These are phyloP conservation scores for Royoungia palumana DNA, from an alignment of 768 basidiomycete genomes.

Conservation along the genomic window DNA sequence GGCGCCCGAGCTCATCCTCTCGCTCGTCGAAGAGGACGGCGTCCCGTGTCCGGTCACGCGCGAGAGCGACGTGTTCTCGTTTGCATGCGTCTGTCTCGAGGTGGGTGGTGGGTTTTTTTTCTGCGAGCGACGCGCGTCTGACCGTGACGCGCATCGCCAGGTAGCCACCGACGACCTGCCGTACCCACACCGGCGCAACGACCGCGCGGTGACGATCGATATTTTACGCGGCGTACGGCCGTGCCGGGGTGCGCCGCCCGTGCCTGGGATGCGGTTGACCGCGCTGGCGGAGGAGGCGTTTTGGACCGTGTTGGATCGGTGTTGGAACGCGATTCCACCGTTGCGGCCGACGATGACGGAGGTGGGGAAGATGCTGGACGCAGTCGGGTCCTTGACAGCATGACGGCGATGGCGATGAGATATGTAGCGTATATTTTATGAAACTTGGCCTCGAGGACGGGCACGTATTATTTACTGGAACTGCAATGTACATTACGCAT, in stretches of 20 bases:
- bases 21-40: conserved; percentile 47
- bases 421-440: no score
- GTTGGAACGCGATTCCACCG: conserved; percentile 40
- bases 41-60: conserved; percentile 44
- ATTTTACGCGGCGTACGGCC: conserved; percentile 52
- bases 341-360: conserved; percentile 45
- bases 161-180: conserved; percentile 51
- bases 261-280: conserved; percentile 15
- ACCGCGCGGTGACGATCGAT: conserved; percentile 54
- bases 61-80: conserved; percentile 58
- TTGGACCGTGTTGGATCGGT: conserved; percentile 43
- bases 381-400: background rate
- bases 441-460: no score
- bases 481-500: no score
- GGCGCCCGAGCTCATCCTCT: conserved; percentile 55
- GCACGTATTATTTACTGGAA: no score
- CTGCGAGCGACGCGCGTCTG: no score
- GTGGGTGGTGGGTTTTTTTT: conserved; percentile 27
- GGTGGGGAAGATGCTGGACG: conserved; percentile 20
- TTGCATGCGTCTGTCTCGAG: conserved; percentile 58
- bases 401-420: no score
- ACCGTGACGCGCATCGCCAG: conserved; percentile 29
- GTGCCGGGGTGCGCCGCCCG: conserved; percentile 30
- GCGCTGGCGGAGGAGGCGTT: conserved; percentile 33
- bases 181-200: conserved; percentile 51